Base-by-base conservation (phyloP, 2,329 filamentous ascomycete species). In the Penicillium capsulatum region DNA sequence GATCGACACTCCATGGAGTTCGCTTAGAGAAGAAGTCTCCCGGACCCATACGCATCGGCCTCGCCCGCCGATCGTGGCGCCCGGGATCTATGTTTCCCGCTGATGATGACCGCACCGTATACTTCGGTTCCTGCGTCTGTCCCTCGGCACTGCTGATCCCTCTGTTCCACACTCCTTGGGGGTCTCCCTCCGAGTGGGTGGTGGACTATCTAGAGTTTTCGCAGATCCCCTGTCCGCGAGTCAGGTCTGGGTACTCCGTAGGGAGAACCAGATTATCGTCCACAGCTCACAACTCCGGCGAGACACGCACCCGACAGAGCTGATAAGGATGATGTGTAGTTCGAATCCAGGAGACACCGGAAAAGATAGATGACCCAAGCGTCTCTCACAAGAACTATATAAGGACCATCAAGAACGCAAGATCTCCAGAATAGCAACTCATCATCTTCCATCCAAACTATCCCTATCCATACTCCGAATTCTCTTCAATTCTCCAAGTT, bases 1-100 rank as follows among this genome's bases (percentile, higher is more conserved):
- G 50, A 51, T 53, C 38, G 34, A 41, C 44, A 33, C 34, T 40
- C 36, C 47, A 47, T 33, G 19, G 16, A 33, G 32, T 7, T 51
- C 42, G 40, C 36, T 44, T 51, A 45, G 40, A 31, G 30, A 28
- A 7, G 26, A 28, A 24, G 26, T 4, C 13, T 28, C 6, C 6
- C n/a, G 4, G 26, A 37, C 26, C 29, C 26, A 37, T 22, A 39
- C 32, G 14, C 32, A 15, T 26, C 20, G 19, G 17, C 36, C 33
- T 39, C 41, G 29, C 27, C 16, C 31, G 32, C 30, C 20, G 26
- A 43, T 35, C 24, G 27, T 27, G 9, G 14, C 26, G 26, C 10
- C n/a, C 15, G n/a, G 24, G 26, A 34, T 32, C 37, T 29, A 32
- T 38, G 30, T 30, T 34, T n/a, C 7, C 14, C 28, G 7, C 34